Evolutionary conservation across 2,329 filamentous ascomycete species (phyloP), one percentile per base, ranked within the genome.

Genomic region (Talaromyces sp.): DNA sequence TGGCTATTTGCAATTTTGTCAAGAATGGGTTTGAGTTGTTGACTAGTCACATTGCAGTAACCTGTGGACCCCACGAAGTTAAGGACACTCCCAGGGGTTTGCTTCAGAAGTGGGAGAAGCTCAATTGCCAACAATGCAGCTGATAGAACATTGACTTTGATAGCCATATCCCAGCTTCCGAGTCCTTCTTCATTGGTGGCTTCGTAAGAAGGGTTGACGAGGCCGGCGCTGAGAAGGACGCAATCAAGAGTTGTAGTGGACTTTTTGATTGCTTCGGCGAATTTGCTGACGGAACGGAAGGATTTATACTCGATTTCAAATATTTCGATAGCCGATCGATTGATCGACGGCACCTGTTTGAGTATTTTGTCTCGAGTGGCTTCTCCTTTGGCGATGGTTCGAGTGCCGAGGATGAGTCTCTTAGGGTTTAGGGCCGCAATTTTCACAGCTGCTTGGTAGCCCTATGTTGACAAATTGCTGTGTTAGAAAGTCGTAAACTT

Each of bases 131-230:
- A n/a, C 59, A 65, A 36, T 10, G 64, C 64, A 11, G 64, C 36
- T 27, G 64, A 65, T 4, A 65, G n/a, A 2, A 65, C 64, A 31
- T 62, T 65, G n/a, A 65, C 51, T 31, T 63, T 65, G 40, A 61
- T 47, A 45, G 51, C 38, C 51, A 25, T 58, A 2, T 62, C 60
- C 64, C 64, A 62, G 15, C 31, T 56, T n/a, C 63, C 56, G 34
- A 53, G 34, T 22, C 59, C 59, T 22, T 63, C 34, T 22, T 63
- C 61, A 29, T 19, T 11, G 3, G 25, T 56, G 5, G 15, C 11
- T 34, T 58, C 5, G 51, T 63, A 53, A 8, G 31, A 43, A 10
- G 59, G 59, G 15, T 58, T 49, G 19, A 58, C 29, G 47, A 59
- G n/a, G 13, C 59, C 64, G 2, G 59, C 64, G 34, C 64, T 65